Conservation (phyloP, 2,329 filamentous ascomycete species). For the Lecanicillium sp. region DNA sequence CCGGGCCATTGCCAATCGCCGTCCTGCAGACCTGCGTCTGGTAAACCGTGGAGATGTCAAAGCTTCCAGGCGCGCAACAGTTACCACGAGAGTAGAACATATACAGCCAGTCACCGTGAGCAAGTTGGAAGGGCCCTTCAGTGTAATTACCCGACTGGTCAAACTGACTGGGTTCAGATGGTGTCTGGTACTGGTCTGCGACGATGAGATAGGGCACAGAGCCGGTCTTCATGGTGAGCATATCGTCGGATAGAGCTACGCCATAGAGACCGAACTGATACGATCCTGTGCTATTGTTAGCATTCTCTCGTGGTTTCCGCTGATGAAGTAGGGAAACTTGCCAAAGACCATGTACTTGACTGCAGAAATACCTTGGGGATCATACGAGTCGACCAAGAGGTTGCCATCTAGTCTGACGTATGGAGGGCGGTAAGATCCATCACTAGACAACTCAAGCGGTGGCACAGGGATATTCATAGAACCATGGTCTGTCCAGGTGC, state of each 20-base stretch:
- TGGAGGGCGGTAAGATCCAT: background rate
- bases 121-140: background rate
- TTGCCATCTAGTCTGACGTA: background rate
- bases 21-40: slow-evolving; percentile 2
- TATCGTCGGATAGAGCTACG: background rate
- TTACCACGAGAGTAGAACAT: slow-evolving; percentile 1
- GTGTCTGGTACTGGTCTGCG: slow-evolving; percentile 1
- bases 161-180: background rate
- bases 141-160: slow-evolving; percentile 1
- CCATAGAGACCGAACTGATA: slow-evolving; percentile 1
- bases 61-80: slow-evolving; percentile 1
- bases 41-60: background rate
- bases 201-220: slow-evolving; percentile 1
- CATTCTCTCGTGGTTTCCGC: background rate
- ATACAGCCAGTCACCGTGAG: background rate
- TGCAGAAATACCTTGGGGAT: background rate
- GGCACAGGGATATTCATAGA: background rate
- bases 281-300: background rate
- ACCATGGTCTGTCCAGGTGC: background rate
- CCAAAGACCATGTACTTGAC: slow-evolving; percentile 2
- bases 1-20: background rate
- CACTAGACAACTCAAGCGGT: background rate
- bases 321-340: no score
- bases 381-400: background rate
- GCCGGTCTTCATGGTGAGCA: background rate